phyloP scores from a whole-genome alignment of 2,329 filamentous ascomycete genomes.

The Fusarium musae region DNA sequence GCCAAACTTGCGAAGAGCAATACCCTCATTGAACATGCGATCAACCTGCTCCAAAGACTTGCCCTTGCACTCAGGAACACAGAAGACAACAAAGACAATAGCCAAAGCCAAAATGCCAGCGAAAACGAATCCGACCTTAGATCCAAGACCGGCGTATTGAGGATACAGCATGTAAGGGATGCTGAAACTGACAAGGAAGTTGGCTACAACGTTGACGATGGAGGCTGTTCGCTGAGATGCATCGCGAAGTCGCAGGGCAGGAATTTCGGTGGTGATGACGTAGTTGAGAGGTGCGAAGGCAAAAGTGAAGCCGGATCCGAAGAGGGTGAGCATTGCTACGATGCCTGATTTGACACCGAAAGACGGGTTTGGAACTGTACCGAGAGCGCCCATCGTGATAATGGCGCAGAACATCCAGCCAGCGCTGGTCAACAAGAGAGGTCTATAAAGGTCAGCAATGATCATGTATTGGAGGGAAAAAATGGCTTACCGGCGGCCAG shows the following conservation, averaged over 20 bases:
- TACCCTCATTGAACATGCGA: conserved; percentile 25
- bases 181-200: conserved; percentile 34
- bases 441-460: no score
- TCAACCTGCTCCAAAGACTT: conserved; percentile 39
- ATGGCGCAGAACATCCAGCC: conserved; percentile 38
- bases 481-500: conserved; percentile 19
- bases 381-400: conserved; percentile 42
- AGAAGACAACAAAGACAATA: conserved; percentile 24
- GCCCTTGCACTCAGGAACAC: conserved; percentile 35
- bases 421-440: conserved; percentile 1
- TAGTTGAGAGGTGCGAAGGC: conserved; percentile 24
- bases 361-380: conserved; percentile 17
- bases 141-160: conserved; percentile 22
- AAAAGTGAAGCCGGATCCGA: conserved; percentile 19
- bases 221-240: conserved; percentile 19
- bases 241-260: conserved; percentile 23
- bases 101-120: conserved; percentile 15
- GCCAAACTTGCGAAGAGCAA: conserved; percentile 34
- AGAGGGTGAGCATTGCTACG: conserved; percentile 42
- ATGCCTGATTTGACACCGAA: conserved; percentile 37
- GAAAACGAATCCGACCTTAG: conserved; percentile 38
- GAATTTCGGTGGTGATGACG: conserved; percentile 36
- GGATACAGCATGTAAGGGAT: conserved; percentile 35
- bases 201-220: neutral
- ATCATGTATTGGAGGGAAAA: no score